Evolutionary conservation across 306 rosid genomes (phyloP).

Genomic region (Crataegus laevigata): DNA sequence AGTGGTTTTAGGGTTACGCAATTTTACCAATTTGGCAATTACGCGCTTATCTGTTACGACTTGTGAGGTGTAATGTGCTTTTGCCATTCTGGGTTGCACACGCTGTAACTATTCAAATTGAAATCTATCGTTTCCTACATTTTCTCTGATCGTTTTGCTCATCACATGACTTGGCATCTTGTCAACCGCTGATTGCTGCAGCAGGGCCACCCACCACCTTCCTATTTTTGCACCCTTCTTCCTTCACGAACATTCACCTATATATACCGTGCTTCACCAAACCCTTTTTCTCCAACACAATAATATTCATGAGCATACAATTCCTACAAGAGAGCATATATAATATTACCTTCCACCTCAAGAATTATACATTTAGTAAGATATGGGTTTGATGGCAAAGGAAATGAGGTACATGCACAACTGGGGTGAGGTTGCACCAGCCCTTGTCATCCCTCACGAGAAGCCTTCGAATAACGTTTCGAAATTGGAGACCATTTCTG

Average conservation of each 20-base stretch:
- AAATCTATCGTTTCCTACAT: neutral
- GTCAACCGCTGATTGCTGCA: neutral
- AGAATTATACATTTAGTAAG: neutral
- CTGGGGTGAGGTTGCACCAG: conserved; percentile 4
- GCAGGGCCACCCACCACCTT: neutral
- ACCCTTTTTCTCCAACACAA: neutral
- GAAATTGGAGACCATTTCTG: conserved; percentile 10
- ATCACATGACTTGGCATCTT: neutral
- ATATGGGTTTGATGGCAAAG: conserved; percentile 10
- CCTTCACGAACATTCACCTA: neutral
- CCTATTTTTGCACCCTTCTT: neutral
- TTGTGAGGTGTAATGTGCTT: neutral
- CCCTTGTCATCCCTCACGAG: neutral
- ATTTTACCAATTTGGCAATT: neutral
- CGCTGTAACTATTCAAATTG: neutral
- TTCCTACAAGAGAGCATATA: neutral
- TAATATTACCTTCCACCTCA: neutral
- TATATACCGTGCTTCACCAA: neutral
- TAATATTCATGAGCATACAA: neutral
- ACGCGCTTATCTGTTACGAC: neutral
- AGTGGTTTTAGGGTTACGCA: neutral
- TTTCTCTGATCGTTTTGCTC: neutral
- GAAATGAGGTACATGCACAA: conserved; percentile 6
- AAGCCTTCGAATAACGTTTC: conserved; percentile 11
- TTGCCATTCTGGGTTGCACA: neutral